Base-by-base conservation (phyloP, 2,329 filamentous ascomycete genomes). In the Claviceps sp. region DNA sequence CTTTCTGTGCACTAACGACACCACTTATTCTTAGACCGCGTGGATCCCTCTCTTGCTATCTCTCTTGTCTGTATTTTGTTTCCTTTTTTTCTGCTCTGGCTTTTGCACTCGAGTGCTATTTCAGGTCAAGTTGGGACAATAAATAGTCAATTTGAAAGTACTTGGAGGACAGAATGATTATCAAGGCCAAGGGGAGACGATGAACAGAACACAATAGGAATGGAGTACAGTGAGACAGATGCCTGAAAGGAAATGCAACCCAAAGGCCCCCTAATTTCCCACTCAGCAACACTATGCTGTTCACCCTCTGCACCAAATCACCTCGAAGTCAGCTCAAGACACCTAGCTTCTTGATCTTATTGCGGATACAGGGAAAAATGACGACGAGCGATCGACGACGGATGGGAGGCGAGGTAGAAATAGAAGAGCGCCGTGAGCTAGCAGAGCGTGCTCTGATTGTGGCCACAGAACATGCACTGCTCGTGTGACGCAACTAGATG, bases 71-170 rank as follows among this genome's bases (percentile, higher is more conserved):
- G 43, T 22, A 55, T 54, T 63, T 61, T 59, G 61, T 51, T 60
- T 56, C 54, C 14, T 58, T 50, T 55, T 48, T 58, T 54, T 60
- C 58, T 60, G 51, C 63, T 61, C 58, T 62, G 52, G 61, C 56
- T 56, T 56, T 59, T 51, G 62, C 67, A 68, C 68, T 67, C 63
- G 58, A 56, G 65, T 63, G 66, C 63, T 60, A 55, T 66, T 34
- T 67, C 61, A 67, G 63, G 61, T 63, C 61, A 67, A 62, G 58
- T 59, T 53, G 37, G 40, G 57, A 63, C 65, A 56, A 61, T 62
- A 65, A 67, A 68, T 70, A 73, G 70, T 75, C 70, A 76, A 76
- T 76, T 75, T 74, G 71, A 74, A 74, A 75, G 70, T 72, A 68
- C 62, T 67, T 67, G 62, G 61, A 59, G 63, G 57, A 59, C 54